A percentile compares a stretch with the other conserved stretches of the same genome.
Conservation (phyloP, 345 rosid genomes). For the Salix suchowensis region DNA sequence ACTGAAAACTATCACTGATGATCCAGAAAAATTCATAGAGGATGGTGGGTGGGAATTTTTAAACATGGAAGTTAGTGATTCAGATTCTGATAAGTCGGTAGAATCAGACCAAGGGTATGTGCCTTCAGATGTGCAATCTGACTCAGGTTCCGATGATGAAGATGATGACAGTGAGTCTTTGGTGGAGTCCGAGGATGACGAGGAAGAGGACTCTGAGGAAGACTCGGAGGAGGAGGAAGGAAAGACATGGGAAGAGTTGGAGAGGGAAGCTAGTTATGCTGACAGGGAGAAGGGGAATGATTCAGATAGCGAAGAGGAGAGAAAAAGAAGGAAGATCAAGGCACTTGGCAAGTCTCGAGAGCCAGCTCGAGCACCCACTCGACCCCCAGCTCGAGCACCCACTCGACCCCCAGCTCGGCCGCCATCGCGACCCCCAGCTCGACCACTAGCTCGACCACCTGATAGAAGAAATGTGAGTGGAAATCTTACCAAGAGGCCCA, state of each 20-base stretch:
- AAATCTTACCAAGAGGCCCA: conserved; percentile 36
- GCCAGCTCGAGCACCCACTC: background rate
- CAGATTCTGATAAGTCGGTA: conserved; percentile 71
- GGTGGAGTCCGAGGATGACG: conserved; percentile 85
- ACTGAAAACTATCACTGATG: conserved; percentile 81
- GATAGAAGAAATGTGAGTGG: conserved; percentile 25
- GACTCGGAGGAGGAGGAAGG: conserved; percentile 90
- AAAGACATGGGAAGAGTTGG: conserved; percentile 96
- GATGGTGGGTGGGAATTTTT: conserved; percentile 95
- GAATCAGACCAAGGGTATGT: conserved; percentile 89
- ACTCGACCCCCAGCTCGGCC: background rate
- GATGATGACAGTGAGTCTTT: conserved; percentile 71
- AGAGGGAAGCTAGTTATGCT: conserved; percentile 91
- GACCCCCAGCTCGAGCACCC: background rate
- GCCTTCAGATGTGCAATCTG: conserved; percentile 84
- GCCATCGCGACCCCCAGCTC: background rate
- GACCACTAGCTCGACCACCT: background rate
- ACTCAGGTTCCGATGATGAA: conserved; percentile 49
- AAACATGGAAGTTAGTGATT: conserved; percentile 79
- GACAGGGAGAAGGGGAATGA: conserved; percentile 83
- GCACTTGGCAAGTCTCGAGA: conserved; percentile 66
- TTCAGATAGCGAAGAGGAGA: conserved; percentile 91
- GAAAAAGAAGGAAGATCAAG: conserved; percentile 84
- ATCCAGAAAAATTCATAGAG: conserved; percentile 76
- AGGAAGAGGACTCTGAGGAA: conserved; percentile 62